Conservation (phyloP, 345 rosid genomes). For the Euphorbia peplus region DNA sequence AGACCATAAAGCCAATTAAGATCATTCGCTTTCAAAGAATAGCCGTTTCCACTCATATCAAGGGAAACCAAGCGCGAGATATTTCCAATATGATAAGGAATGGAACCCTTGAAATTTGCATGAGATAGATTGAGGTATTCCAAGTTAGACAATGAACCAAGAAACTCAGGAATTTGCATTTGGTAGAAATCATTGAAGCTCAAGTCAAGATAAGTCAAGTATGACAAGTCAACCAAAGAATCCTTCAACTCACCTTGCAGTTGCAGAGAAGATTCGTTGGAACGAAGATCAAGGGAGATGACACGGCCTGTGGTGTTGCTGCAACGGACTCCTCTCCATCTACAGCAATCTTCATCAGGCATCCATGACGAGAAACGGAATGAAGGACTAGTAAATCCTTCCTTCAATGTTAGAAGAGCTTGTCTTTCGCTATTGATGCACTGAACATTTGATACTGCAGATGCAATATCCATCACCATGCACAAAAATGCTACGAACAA, state of each 20-base stretch:
- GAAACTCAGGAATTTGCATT: background rate
- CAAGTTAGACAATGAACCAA: background rate
- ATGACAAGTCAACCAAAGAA: background rate
- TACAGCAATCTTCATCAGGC: background rate
- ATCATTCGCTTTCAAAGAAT: background rate
- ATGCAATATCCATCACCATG: background rate
- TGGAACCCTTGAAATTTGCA: background rate
- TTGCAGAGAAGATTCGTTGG: background rate
- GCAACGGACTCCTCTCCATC: background rate
- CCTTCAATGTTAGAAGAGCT: background rate
- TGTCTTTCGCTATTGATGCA: background rate
- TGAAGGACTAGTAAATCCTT: too few species aligned
- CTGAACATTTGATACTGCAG: background rate
- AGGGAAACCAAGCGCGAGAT: background rate
- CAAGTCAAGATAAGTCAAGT: background rate
- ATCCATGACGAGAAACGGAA: background rate
- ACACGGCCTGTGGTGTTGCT: background rate
- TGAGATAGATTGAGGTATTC: background rate
- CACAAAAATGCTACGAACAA: background rate
- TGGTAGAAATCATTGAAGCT: background rate
- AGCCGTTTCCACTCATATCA: background rate
- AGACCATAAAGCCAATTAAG: background rate
- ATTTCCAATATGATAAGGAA: background rate
- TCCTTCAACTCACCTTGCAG: background rate
- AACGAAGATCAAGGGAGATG: background rate